phyloP scores from a whole-genome alignment of 352 stramenopile genomes.

The Plasmopara muralis region DNA sequence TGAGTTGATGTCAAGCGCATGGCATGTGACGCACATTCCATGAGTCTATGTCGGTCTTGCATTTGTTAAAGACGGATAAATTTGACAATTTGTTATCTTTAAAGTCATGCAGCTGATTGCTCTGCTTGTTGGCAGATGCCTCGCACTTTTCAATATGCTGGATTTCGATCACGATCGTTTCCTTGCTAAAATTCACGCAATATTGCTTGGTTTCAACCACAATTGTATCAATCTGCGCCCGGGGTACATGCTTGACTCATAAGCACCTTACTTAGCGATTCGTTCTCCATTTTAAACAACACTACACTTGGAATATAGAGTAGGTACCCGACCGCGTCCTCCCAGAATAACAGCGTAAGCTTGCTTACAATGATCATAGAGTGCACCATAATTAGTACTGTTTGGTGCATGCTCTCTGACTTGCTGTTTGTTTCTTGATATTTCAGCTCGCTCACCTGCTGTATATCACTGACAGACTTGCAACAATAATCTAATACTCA shows the following conservation, averaged over 20 bases:
- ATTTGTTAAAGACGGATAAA: no score
- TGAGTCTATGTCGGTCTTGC: not conserved
- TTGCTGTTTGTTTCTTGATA: slow-evolving; percentile 10
- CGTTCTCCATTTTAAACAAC: not conserved
- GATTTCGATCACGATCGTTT: not conserved
- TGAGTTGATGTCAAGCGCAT: not conserved
- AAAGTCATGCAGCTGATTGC: not conserved
- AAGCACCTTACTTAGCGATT: not conserved
- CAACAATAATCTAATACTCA: not conserved
- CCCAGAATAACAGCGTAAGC: not conserved
- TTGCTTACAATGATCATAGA: not conserved
- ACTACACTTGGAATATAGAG: not conserved
- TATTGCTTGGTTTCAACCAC: not conserved
- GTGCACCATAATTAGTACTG: not conserved
- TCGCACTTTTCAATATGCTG: not conserved
- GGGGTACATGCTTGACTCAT: not conserved
- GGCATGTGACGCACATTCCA: not conserved
- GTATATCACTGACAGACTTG: not conserved
- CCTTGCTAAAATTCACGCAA: not conserved
- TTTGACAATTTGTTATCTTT: not conserved
- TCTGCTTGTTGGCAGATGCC: not conserved
- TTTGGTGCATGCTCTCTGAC: not conserved
- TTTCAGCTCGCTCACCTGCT: slow-evolving; percentile 7
- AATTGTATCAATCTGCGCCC: not conserved
- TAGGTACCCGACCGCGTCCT: not conserved